Percentiles rank a stretch among this genome's conserved stretches.
phyloP scores from a whole-genome alignment of 331 rosid species.

The Dryas integrifolia region DNA sequence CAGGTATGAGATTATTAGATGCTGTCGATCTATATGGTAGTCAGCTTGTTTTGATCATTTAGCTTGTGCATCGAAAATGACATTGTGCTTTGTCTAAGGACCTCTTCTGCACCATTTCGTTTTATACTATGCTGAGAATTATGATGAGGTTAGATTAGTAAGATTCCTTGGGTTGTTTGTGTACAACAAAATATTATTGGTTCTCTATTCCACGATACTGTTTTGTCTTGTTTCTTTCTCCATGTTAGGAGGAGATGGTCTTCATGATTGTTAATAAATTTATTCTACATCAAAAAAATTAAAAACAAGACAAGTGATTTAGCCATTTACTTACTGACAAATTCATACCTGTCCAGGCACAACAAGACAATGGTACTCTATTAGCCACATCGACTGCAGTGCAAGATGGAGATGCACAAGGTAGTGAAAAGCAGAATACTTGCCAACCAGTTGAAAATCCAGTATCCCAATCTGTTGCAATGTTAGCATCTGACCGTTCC shows the following conservation, averaged over 20 bases:
- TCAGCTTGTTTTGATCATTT: not conserved
- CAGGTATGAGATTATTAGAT: constrained; percentile 33
- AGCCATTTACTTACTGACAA: constrained; percentile 5
- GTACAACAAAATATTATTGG: not conserved
- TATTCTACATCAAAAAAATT: not conserved
- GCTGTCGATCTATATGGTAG: not conserved
- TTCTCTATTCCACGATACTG: not conserved
- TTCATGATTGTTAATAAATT: not conserved
- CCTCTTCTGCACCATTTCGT: not conserved
- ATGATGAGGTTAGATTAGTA: not conserved
- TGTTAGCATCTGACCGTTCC: constrained; percentile 20
- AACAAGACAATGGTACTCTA: constrained; percentile 18
- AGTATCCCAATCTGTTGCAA: constrained; percentile 27
- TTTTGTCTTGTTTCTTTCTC: not conserved
- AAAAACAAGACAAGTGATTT: not conserved
- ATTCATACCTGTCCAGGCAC: constrained; percentile 26
- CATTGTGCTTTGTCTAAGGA: constrained; percentile 6
- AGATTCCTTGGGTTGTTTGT: not conserved
- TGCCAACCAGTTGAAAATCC: constrained; percentile 25
- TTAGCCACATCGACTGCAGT: constrained; percentile 13
- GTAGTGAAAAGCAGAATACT: constrained; percentile 31
- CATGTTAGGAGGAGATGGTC: not conserved
- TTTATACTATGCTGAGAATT: not conserved
- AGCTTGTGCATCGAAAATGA: not conserved
- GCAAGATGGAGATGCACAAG: constrained; percentile 26